A percentile compares a stretch with the other conserved stretches of the same genome.
phyloP scores from a whole-genome alignment of 83 land plant genomes.

The Picea abies region DNA sequence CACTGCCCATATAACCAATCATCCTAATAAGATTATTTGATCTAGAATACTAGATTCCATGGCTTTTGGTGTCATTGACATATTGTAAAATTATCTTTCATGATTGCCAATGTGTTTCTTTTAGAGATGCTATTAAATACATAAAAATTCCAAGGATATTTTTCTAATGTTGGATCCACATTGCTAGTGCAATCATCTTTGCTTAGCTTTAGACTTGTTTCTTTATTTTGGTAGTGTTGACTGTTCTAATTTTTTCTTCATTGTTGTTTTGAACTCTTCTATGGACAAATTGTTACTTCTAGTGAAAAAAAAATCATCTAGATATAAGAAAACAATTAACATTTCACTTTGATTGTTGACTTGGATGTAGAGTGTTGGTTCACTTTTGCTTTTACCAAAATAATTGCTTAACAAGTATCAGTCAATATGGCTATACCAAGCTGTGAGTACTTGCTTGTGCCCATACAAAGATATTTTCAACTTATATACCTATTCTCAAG shows the following conservation, averaged over 20 bases:
- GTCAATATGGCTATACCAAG: background rate
- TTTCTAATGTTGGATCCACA: too few relatives aligned
- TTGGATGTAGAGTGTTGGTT: background rate
- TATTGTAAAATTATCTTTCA: too few relatives aligned
- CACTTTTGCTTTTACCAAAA: background rate
- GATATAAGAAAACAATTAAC: background rate
- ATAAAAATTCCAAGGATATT: too few relatives aligned
- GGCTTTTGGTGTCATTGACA: too few relatives aligned
- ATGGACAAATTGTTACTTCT: background rate
- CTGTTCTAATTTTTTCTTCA: background rate
- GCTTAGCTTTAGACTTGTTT: too few relatives aligned
- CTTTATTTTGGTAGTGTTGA: too few relatives aligned
- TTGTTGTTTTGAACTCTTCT: background rate
- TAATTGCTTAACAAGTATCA: background rate
- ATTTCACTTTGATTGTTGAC: background rate
- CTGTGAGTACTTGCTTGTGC: background rate
- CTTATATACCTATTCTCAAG: background rate
- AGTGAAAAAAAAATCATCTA: background rate
- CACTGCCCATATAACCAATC: too few relatives aligned
- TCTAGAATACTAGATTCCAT: too few relatives aligned
- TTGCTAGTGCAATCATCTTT: too few relatives aligned
- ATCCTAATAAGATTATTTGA: too few relatives aligned
- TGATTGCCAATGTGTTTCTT: too few relatives aligned
- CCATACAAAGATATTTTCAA: background rate
- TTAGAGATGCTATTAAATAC: too few relatives aligned